These are phyloP conservation scores for Medicago lupulina DNA, from an alignment of 306 rosid species.

Conservation along the genomic window DNA sequence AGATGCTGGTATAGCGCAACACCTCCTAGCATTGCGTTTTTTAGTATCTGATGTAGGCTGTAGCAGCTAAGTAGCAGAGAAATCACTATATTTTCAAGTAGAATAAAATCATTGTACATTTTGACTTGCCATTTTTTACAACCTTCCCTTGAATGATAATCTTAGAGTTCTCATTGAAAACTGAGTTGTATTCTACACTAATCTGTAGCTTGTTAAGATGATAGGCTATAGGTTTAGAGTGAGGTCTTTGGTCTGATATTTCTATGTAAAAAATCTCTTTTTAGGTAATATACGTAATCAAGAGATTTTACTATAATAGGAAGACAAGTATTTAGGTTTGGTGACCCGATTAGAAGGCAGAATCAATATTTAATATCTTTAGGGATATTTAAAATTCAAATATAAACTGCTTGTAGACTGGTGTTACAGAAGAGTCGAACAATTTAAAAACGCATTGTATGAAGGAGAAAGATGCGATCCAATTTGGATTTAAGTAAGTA, in stretches of 20 bases:
- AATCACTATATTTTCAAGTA: neutral
- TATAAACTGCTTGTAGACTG: slow-evolving; percentile 8
- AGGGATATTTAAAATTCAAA: slow-evolving; percentile 10
- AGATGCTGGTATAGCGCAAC: neutral
- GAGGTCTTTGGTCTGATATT: neutral
- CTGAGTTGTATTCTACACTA: neutral
- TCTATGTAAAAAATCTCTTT: neutral
- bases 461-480: neutral
- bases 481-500: neutral
- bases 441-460: slow-evolving; percentile 16
- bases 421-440: neutral
- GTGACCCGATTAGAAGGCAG: neutral
- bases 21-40: neutral
- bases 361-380: neutral
- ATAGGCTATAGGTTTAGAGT: neutral
- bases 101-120: neutral
- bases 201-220: neutral
- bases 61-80: neutral
- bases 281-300: neutral
- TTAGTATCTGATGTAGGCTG: neutral
- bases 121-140: neutral
- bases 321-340: neutral
- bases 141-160: slow-evolving; percentile 4
- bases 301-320: neutral
- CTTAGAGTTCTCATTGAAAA: neutral